Evolutionary conservation across 2,329 filamentous ascomycete species (phyloP).

Genomic region (Coniochaeta sp.): DNA sequence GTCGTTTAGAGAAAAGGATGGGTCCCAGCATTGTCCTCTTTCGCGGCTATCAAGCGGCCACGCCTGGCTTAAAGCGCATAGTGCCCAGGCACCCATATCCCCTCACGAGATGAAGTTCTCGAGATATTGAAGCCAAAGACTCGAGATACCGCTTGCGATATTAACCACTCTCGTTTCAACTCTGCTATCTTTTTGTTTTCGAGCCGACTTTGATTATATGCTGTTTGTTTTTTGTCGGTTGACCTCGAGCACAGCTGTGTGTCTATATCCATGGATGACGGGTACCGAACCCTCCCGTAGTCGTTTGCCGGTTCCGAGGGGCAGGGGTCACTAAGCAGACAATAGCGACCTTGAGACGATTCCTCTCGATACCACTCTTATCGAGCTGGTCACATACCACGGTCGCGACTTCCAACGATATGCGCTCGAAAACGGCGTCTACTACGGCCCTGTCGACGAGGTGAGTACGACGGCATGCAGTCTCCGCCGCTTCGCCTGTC

Average conservation of each 20-base stretch:
- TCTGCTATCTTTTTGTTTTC: background rate
- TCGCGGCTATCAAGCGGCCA: conserved; percentile 9
- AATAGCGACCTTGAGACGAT: conserved; percentile 38
- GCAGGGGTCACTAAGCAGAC: conserved; percentile 9
- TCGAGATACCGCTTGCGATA: background rate
- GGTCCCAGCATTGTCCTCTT: conserved; percentile 10
- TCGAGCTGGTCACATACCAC: conserved; percentile 52
- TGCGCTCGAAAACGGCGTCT: conserved; percentile 56
- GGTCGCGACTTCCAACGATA: conserved; percentile 62
- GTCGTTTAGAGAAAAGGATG: conserved; percentile 15
- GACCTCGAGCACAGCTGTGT: background rate
- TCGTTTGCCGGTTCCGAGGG: background rate
- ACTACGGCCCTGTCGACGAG: conserved; percentile 66
- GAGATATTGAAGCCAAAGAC: background rate
- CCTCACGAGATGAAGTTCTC: conserved; percentile 12
- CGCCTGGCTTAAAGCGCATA: conserved; percentile 5
- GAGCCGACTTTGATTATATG: conserved; percentile 1
- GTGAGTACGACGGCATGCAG: conserved; percentile 31
- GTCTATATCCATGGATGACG: conserved; percentile 14
- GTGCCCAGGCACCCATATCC: conserved; percentile 3
- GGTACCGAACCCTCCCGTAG: conserved; percentile 11
- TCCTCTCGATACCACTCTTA: conserved; percentile 49
- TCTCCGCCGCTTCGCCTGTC: background rate
- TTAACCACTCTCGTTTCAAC: background rate
- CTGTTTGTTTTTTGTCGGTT: background rate